These are phyloP conservation scores for Fragaria vesca DNA, from an alignment of 306 rosid species.

Conservation along the genomic window DNA sequence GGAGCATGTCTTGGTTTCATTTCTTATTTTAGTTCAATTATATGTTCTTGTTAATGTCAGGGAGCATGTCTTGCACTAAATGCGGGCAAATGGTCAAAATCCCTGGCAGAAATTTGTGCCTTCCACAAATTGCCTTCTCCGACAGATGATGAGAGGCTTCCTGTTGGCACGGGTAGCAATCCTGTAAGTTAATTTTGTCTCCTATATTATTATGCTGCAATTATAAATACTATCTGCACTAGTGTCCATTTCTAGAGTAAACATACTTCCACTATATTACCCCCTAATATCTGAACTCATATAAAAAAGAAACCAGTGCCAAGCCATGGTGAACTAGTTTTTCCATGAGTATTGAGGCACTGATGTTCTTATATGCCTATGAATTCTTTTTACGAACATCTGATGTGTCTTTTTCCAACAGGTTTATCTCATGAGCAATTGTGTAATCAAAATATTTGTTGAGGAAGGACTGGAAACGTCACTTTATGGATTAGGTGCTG, in stretches of 20 bases:
- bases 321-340: not conserved
- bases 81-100: constrained; percentile 69
- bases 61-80: constrained; percentile 89
- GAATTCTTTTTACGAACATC: constrained; percentile 19
- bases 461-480: constrained; percentile 90
- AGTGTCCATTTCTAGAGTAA: not conserved
- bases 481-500: constrained; percentile 83
- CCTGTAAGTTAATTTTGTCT: constrained; percentile 65
- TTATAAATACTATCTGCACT: constrained; percentile 20
- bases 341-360: not conserved
- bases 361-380: constrained; percentile 3
- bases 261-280: not conserved
- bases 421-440: constrained; percentile 75
- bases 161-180: constrained; percentile 97
- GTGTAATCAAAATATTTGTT: constrained; percentile 72
- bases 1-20: constrained; percentile 67
- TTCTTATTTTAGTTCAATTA: not conserved
- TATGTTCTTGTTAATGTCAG: constrained; percentile 41
- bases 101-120: constrained; percentile 67
- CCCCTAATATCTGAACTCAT: not conserved
- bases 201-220: not conserved
- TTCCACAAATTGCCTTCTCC: constrained; percentile 68
- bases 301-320: not conserved
- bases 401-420: constrained; percentile 36
- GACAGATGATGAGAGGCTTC: constrained; percentile 84